Percentiles rank a stretch among this genome's conserved stretches.
phyloP scores from a whole-genome alignment of 2,329 filamentous ascomycete genomes.

The Fusarium sp. region DNA sequence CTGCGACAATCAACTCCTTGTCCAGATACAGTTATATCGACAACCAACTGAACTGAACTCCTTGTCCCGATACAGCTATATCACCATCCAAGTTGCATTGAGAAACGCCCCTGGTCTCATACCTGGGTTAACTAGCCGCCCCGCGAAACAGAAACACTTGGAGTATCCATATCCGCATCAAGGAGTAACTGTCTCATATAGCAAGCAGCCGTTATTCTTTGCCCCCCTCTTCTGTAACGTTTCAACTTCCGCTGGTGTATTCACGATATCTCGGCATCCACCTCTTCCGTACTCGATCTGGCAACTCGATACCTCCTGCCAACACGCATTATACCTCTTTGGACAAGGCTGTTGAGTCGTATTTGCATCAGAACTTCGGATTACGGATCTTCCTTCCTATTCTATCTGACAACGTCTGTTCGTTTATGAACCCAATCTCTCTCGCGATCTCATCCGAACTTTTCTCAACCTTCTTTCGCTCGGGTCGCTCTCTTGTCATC shows the following conservation, averaged over 20 bases:
- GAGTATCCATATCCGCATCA: constrained; percentile 12
- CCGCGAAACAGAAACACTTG: constrained; percentile 40
- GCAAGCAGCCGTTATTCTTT: constrained; percentile 8
- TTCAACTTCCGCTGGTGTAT: constrained; percentile 41
- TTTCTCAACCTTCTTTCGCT: constrained; percentile 33
- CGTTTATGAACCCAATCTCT: constrained; percentile 40
- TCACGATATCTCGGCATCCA: constrained; percentile 32
- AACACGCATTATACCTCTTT: constrained; percentile 22
- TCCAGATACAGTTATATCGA: constrained; percentile 19
- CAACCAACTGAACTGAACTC: constrained; percentile 8
- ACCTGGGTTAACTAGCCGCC: constrained; percentile 3
- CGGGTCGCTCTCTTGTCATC: constrained; percentile 41
- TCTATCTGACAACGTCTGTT: background rate
- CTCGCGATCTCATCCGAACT: constrained; percentile 24
- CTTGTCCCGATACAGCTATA: constrained; percentile 20
- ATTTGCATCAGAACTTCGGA: constrained; percentile 32
- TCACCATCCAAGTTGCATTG: constrained; percentile 20
- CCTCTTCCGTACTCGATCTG: constrained; percentile 31
- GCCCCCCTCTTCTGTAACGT: constrained; percentile 39
- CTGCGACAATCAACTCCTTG: constrained; percentile 33
- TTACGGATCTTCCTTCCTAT: constrained; percentile 24
- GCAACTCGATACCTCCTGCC: constrained; percentile 27
- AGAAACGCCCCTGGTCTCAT: constrained; percentile 14
- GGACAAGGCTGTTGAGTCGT: constrained; percentile 17
- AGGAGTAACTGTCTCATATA: constrained; percentile 41